phyloP scores from a whole-genome alignment of 2,329 filamentous ascomycete species.

The Stagonosporopsis vannaccii region DNA sequence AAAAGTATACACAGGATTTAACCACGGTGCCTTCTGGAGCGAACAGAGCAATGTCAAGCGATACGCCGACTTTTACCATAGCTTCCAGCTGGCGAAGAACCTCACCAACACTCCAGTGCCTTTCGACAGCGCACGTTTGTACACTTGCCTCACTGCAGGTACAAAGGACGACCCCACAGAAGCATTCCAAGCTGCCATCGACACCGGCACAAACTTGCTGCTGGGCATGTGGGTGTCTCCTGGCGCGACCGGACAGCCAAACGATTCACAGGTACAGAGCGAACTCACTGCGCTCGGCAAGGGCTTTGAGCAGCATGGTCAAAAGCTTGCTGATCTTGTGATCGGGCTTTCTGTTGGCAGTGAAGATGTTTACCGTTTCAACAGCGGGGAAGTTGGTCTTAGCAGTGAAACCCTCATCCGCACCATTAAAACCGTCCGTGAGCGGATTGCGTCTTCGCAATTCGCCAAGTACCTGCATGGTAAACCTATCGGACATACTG shows the following conservation, averaged over 20 bases:
- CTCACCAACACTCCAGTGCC: slow-evolving; percentile 53
- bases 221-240: slow-evolving; percentile 43
- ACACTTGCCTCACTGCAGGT: slow-evolving; percentile 64
- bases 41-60: slow-evolving; percentile 23
- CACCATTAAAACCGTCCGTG: slow-evolving; percentile 55
- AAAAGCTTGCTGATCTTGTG: slow-evolving; percentile 61
- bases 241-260: slow-evolving; percentile 51
- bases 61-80: slow-evolving; percentile 31
- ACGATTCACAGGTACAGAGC: slow-evolving; percentile 24
- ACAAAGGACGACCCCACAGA: slow-evolving; percentile 65
- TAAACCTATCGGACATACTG: slow-evolving; percentile 54
- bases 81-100: slow-evolving; percentile 33
- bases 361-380: slow-evolving; percentile 66
- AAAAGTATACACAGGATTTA: slow-evolving; percentile 38
- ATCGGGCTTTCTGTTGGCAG: slow-evolving; percentile 46
- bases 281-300: slow-evolving; percentile 42
- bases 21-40: slow-evolving; percentile 39
- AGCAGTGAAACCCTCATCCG: slow-evolving; percentile 66
- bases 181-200: slow-evolving; percentile 45
- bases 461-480: slow-evolving; percentile 52
- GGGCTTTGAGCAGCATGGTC: slow-evolving; percentile 42
- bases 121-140: slow-evolving; percentile 74
- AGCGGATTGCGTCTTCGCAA: slow-evolving; percentile 65
- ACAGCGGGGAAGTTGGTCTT: slow-evolving; percentile 64
- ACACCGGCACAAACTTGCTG: slow-evolving; percentile 41